phyloP scores from a whole-genome alignment of 257 asterid species.

The Ballota nigra region DNA sequence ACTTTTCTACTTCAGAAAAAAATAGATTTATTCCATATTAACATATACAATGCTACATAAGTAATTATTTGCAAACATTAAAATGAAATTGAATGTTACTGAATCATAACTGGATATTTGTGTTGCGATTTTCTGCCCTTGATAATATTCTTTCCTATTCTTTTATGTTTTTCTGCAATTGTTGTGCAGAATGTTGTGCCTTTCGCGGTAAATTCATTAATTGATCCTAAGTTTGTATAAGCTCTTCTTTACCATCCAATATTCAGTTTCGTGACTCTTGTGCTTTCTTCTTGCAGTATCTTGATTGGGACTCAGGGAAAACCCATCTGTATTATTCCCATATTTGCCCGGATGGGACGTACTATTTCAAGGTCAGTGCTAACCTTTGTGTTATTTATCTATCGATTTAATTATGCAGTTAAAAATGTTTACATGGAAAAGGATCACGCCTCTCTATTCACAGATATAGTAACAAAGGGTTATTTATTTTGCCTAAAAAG shows the following conservation, averaged over 20 bases:
- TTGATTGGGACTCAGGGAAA: constrained; percentile 65
- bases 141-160: not conserved
- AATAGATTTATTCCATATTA: not conserved
- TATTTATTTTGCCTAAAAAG: not conserved
- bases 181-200: not conserved
- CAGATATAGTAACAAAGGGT: not conserved
- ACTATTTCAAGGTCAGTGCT: constrained; percentile 59
- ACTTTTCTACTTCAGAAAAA: not conserved
- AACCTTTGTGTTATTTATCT: not conserved
- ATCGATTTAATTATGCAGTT: not conserved
- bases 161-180: not conserved
- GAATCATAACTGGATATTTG: not conserved
- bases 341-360: constrained; percentile 45
- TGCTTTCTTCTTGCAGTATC: constrained; percentile 42
- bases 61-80: not conserved
- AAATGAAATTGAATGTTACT: not conserved
- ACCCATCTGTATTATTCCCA: constrained; percentile 57
- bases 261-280: constrained; percentile 2
- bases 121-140: not conserved
- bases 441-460: not conserved
- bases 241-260: not conserved
- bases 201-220: not conserved
- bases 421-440: not conserved
- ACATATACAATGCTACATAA: not conserved
- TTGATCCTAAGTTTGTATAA: constrained; percentile 4